Percentiles rank a stretch among this genome's conserved stretches.
Evolutionary conservation across 208 protist species (phyloP).

Genomic region (Phytomonas sp.): DNA sequence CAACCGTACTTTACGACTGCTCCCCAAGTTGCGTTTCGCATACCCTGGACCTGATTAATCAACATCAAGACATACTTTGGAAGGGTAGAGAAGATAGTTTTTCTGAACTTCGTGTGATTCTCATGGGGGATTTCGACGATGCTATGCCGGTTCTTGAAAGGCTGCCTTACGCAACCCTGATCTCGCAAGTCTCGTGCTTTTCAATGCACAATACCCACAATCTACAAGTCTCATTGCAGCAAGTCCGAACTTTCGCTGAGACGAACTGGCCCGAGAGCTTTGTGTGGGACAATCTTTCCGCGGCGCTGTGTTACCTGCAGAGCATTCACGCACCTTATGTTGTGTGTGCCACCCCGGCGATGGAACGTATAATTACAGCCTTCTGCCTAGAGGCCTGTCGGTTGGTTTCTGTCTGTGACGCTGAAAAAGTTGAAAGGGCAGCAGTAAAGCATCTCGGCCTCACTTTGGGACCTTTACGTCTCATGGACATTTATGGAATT

Average conservation of each 20-base stretch:
- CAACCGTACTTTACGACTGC: slow-evolving; percentile 49
- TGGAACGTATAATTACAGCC: slow-evolving; percentile 38
- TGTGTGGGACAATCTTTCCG: slow-evolving; percentile 33
- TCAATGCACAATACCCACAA: slow-evolving; percentile 1
- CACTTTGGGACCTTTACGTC: slow-evolving; percentile 28
- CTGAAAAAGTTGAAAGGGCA: slow-evolving; percentile 32
- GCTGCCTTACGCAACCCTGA: slow-evolving; percentile 37
- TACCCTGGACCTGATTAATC: slow-evolving; percentile 38
- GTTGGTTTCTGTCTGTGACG: slow-evolving; percentile 5
- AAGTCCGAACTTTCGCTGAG: slow-evolving; percentile 47
- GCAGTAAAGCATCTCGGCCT: slow-evolving; percentile 34
- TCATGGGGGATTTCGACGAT: slow-evolving; percentile 38
- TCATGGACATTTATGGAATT: slow-evolving; percentile 45
- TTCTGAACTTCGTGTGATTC: slow-evolving; percentile 24
- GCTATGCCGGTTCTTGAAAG: slow-evolving; percentile 17
- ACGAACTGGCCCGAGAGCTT: slow-evolving; percentile 33
- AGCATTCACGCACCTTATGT: slow-evolving; percentile 30
- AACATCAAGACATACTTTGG: slow-evolving; percentile 7
- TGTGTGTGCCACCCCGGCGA: slow-evolving; percentile 24
- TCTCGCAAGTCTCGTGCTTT: slow-evolving; percentile 36
- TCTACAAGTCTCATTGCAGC: slow-evolving; percentile 34
- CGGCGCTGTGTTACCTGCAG: slow-evolving; percentile 50
- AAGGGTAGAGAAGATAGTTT: slow-evolving; percentile 11
- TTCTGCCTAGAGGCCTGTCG: slow-evolving; percentile 33
- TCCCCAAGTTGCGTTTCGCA: slow-evolving; percentile 22